These are phyloP conservation scores for Geotrichum ghanense DNA, from an alignment of 805 yeast species.

Conservation along the genomic window DNA sequence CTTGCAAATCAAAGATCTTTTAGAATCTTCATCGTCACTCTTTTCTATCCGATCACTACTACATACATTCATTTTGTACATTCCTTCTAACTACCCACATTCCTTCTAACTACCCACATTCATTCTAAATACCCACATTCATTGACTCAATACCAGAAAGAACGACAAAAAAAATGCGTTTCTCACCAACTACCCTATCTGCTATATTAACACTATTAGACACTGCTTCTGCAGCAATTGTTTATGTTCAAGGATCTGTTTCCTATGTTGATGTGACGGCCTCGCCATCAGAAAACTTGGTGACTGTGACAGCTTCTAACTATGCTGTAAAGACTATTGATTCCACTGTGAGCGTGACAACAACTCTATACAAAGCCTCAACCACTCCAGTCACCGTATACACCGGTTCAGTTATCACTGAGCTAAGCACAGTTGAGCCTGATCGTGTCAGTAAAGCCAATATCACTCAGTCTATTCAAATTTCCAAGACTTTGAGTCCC, in stretches of 20 bases:
- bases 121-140: too few relatives aligned
- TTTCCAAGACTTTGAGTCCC: conserved; percentile 23
- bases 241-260: background rate
- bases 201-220: background rate
- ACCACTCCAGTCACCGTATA: conserved; percentile 24
- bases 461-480: conserved; percentile 21
- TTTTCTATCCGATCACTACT: too few relatives aligned
- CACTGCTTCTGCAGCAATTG: background rate
- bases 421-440: conserved; percentile 20
- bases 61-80: background rate
- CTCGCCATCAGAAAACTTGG: background rate
- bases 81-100: background rate
- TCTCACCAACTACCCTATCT: background rate
- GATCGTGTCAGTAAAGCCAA: conserved; percentile 25
- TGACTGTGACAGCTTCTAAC: background rate
- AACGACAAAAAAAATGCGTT: background rate
- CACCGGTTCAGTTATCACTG: conserved; percentile 21
- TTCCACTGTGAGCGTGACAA: conserved; percentile 16
- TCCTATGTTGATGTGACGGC: background rate
- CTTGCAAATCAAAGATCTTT: too few relatives aligned
- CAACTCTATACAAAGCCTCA: conserved; percentile 22
- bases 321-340: conserved; percentile 3
- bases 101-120: background rate
- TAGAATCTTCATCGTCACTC: too few relatives aligned
- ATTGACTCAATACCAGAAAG: too few relatives aligned